Conservation (phyloP, 2,329 filamentous ascomycete species). For the Purpureocillium takamizusanense region DNA sequence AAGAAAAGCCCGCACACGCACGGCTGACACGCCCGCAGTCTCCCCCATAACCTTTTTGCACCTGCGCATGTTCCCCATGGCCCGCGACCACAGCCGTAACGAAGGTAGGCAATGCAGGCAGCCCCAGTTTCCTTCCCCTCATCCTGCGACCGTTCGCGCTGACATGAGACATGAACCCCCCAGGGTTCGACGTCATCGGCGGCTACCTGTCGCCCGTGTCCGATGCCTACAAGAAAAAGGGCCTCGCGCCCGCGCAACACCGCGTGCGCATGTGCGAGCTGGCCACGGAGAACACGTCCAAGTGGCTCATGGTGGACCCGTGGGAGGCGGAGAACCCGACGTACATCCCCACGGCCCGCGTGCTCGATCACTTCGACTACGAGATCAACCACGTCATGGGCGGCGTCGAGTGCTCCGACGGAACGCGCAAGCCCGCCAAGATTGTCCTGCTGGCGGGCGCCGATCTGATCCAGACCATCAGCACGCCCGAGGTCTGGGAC, state of each 20-base stretch:
- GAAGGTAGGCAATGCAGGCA: conserved; percentile 13
- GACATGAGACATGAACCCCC: too few species aligned
- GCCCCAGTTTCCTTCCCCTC: too few species aligned
- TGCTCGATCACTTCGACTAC: conserved; percentile 83
- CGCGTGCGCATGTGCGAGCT: conserved; percentile 70
- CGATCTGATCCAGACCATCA: conserved; percentile 68
- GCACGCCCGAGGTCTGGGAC: conserved; percentile 69
- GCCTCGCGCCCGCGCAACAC: conserved; percentile 26
- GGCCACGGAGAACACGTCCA: conserved; percentile 65
- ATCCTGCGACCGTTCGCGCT: not conserved
- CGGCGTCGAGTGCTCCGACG: conserved; percentile 62
- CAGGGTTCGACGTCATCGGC: conserved; percentile 69
- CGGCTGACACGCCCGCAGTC: conserved; percentile 24
- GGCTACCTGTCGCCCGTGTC: conserved; percentile 42
- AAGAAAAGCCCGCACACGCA: conserved; percentile 5
- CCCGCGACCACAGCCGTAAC: conserved; percentile 62
- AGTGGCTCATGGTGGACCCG: conserved; percentile 73
- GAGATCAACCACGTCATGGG: conserved; percentile 76
- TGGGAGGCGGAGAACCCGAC: conserved; percentile 77
- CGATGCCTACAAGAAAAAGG: conserved; percentile 27
- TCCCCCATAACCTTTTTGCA: conserved; percentile 70
- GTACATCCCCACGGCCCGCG: conserved; percentile 82
- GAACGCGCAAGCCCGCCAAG: conserved; percentile 55
- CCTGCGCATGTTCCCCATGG: conserved; percentile 83
- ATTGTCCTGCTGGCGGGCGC: conserved; percentile 78